A percentile compares a stretch with the other conserved stretches of the same genome.
Evolutionary conservation across 83 land plant species (phyloP).

Genomic region (Picea engelmannii): DNA sequence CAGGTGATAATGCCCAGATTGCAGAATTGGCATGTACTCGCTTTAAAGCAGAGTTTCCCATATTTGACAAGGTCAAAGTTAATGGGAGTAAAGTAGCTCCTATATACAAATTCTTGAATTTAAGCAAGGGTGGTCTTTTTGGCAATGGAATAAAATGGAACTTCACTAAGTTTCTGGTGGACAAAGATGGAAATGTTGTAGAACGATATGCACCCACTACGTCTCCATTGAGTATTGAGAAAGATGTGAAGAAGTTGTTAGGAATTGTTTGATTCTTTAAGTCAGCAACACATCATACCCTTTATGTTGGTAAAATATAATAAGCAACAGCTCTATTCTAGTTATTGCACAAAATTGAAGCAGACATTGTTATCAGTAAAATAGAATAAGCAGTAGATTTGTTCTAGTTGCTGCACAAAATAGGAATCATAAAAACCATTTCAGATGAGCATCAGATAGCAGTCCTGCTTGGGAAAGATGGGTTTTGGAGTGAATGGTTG

Average conservation of each 20-base stretch:
- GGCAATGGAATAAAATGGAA: conserved; percentile 54
- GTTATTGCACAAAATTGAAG: background rate
- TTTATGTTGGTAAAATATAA: background rate
- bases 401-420: background rate
- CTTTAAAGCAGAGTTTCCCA: conserved; percentile 64
- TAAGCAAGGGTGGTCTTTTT: conserved; percentile 40
- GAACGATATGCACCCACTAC: conserved; percentile 97
- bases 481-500: too few relatives aligned
- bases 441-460: too few relatives aligned
- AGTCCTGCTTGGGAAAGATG: too few relatives aligned
- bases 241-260: background rate
- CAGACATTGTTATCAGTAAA: background rate
- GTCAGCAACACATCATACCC: too few relatives aligned
- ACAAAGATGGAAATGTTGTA: conserved; percentile 63
- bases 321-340: background rate
- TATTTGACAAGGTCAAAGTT: conserved; percentile 57
- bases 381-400: background rate
- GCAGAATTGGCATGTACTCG: conserved; percentile 59
- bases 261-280: background rate
- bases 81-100: conserved; percentile 46
- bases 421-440: too few relatives aligned
- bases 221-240: conserved; percentile 61
- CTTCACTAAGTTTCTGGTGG: conserved; percentile 56
- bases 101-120: conserved; percentile 37
- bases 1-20: conserved; percentile 55